Conservation (phyloP, 1,284 basidiomycete genomes). For the Boletellus deceptivus region DNA sequence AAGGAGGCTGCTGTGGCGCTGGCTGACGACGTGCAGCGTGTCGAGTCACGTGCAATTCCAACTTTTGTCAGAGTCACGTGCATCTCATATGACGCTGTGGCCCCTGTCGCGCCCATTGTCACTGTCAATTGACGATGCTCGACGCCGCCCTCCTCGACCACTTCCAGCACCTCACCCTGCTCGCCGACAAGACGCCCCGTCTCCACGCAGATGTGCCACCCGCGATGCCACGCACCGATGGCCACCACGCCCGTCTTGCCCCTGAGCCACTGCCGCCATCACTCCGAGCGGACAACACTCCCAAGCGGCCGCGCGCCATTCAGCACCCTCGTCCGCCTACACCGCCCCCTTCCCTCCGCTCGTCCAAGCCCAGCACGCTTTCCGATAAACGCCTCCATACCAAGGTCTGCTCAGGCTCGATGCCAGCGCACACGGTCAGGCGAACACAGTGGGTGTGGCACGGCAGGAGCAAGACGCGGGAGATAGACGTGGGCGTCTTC, state of each 20-base stretch:
- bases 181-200: background rate
- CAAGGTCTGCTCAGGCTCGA: background rate
- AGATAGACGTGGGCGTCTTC: background rate
- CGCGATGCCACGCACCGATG: no score
- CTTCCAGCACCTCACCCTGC: background rate
- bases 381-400: no score
- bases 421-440: background rate
- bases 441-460: background rate
- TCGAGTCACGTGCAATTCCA: conserved; percentile 32
- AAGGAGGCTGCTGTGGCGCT: background rate
- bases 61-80: conserved; percentile 27
- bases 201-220: no score
- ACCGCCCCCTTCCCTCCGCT: conserved; percentile 5
- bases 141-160: background rate
- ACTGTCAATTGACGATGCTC: no score
- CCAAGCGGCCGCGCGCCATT: no score
- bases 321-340: conserved; percentile 12
- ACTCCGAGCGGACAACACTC: background rate
- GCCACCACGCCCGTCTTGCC: no score
- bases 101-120: conserved; percentile 24
- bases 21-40: conserved; percentile 19
- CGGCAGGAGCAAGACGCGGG: background rate
- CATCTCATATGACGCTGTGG: conserved; percentile 10
- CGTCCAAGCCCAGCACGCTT: background rate
- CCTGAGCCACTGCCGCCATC: no score